Percentiles rank a stretch among this genome's conserved stretches.
These are phyloP conservation scores for Solanum paucissectum DNA, from an alignment of 257 asterid genomes.

Conservation along the genomic window DNA sequence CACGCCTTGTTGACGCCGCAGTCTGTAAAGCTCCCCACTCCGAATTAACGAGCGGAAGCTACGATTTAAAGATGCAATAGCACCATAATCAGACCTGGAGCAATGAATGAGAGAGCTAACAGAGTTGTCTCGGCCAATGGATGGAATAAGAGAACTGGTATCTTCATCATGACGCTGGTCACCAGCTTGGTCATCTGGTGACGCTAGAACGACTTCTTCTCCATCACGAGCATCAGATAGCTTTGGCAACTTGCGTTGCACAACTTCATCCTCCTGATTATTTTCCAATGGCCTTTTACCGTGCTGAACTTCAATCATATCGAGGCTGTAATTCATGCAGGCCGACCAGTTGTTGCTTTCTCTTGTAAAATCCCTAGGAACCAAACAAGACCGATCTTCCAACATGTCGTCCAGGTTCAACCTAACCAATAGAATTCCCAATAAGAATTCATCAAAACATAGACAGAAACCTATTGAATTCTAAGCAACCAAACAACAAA, in stretches of 20 bases:
- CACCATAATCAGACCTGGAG: slow-evolving; percentile 85
- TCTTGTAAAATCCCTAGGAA: slow-evolving; percentile 50
- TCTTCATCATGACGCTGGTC: slow-evolving; percentile 5
- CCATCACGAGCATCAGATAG: slow-evolving; percentile 13
- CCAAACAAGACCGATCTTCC: slow-evolving; percentile 65
- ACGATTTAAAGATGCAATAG: slow-evolving; percentile 59
- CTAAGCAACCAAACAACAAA: neutral
- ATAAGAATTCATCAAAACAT: neutral
- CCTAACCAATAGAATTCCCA: neutral
- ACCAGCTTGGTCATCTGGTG: slow-evolving; percentile 7
- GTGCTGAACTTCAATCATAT: slow-evolving; percentile 25
- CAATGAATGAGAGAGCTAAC: slow-evolving; percentile 61
- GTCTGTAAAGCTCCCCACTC: slow-evolving; percentile 59
- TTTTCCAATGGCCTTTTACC: slow-evolving; percentile 48
- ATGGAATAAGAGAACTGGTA: slow-evolving; percentile 55
- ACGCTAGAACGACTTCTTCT: slow-evolving; percentile 9
- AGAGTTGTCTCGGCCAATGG: slow-evolving; percentile 81
- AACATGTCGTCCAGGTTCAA: slow-evolving; percentile 51
- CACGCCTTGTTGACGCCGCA: slow-evolving; percentile 49
- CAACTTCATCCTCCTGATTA: slow-evolving; percentile 26
- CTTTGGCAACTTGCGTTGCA: slow-evolving; percentile 33
- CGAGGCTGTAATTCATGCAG: slow-evolving; percentile 42
- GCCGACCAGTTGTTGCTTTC: slow-evolving; percentile 48
- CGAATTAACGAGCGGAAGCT: slow-evolving; percentile 64
- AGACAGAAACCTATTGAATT: neutral